Percentiles rank a stretch among this genome's conserved stretches.
Conservation (phyloP, 1,284 basidiomycete species). For the Chondrostereum purpureum region DNA sequence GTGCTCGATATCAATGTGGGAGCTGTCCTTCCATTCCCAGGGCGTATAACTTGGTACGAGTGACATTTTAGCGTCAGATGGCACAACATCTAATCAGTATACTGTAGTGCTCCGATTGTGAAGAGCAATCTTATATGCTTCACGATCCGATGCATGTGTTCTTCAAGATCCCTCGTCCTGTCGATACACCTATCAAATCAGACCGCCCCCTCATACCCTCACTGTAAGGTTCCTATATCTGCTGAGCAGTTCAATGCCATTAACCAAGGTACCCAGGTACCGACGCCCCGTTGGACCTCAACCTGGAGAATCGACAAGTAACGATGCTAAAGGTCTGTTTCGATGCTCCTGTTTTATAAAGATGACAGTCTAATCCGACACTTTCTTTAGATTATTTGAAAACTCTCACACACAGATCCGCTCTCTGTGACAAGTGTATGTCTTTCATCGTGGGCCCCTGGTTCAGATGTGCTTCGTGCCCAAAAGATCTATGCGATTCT, state of each 20-base stretch:
- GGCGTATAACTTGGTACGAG: conserved; percentile 57
- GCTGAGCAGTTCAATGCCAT: too few relatives aligned
- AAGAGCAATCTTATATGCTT: conserved; percentile 65
- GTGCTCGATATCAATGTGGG: conserved; percentile 71
- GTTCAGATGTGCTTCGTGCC: conserved; percentile 85
- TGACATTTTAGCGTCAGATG: neutral
- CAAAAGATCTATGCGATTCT: conserved; percentile 71
- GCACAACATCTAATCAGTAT: conserved; percentile 9
- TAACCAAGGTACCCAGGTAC: too few relatives aligned
- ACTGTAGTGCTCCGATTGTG: conserved; percentile 72
- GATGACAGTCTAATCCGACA: neutral
- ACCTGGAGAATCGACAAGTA: conserved; percentile 30
- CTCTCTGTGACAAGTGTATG: conserved; percentile 75
- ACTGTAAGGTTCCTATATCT: too few relatives aligned
- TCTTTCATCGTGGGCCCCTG: conserved; percentile 71
- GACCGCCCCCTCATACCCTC: conserved; percentile 56
- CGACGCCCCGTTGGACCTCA: conserved; percentile 58
- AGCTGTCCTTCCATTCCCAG: conserved; percentile 62
- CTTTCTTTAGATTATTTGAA: conserved; percentile 56
- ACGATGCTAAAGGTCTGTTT: conserved; percentile 56
- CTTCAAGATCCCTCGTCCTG: conserved; percentile 76
- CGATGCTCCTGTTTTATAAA: neutral
- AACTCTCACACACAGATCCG: conserved; percentile 56
- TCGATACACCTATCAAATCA: conserved; percentile 64
- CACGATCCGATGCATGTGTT: conserved; percentile 84